phyloP scores from a whole-genome alignment of 1,284 basidiomycete species.

The Coniophora puteana region DNA sequence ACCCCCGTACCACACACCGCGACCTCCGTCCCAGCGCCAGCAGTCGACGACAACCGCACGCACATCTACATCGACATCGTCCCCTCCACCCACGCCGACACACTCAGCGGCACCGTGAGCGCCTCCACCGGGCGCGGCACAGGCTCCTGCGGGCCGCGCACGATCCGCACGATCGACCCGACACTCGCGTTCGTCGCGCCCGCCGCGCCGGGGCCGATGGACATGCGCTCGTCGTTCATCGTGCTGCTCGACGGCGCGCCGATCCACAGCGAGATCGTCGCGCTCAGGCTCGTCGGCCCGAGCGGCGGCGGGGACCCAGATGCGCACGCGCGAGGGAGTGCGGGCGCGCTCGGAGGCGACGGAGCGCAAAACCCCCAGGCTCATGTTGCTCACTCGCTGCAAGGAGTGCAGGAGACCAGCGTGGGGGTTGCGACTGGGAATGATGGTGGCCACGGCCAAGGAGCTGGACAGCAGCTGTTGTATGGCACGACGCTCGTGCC shows the following conservation, averaged over 20 bases:
- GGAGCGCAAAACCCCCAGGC: too few relatives aligned
- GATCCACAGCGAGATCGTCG: conserved; percentile 47
- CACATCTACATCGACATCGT: conserved; percentile 60
- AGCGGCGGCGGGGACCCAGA: too few relatives aligned
- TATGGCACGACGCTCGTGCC: conserved; percentile 60
- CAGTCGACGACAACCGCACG: conserved; percentile 32
- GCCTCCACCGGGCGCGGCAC: conserved; percentile 20
- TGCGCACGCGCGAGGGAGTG: too few relatives aligned
- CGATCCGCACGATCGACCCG: conserved; percentile 55
- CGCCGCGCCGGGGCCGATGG: conserved; percentile 31
- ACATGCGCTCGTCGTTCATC: conserved; percentile 50
- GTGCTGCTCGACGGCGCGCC: conserved; percentile 46
- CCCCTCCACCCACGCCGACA: conserved; percentile 21
- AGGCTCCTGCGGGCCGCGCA: conserved; percentile 45
- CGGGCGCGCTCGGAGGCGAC: too few relatives aligned
- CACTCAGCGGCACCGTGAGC: conserved; percentile 10
- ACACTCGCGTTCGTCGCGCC: conserved; percentile 55
- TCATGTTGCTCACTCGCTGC: too few relatives aligned
- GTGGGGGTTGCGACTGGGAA: too few relatives aligned
- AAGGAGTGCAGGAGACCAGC: too few relatives aligned
- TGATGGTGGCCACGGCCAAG: too few relatives aligned
- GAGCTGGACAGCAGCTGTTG: too few relatives aligned
- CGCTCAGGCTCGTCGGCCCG: conserved; percentile 37
- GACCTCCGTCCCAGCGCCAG: conserved; percentile 14
- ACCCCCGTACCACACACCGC: too few relatives aligned